A percentile compares a stretch with the other conserved stretches of the same genome.
These are phyloP conservation scores for Apostasia shenzhenica DNA, from an alignment of 106 monocot species.

Conservation along the genomic window DNA sequence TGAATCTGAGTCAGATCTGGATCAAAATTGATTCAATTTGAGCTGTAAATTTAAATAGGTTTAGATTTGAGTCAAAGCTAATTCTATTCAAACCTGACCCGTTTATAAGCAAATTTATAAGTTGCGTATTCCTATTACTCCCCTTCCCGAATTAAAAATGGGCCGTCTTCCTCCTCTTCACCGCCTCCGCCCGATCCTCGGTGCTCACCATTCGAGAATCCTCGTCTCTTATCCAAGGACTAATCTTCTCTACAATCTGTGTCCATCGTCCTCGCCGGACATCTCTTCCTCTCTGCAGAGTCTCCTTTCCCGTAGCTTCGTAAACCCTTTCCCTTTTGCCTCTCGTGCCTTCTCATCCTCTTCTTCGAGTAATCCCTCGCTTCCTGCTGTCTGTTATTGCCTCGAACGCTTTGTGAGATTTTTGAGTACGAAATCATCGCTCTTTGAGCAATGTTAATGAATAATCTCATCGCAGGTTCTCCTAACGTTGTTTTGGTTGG, in stretches of 20 bases:
- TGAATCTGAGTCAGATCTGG: too few relatives aligned
- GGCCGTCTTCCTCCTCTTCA: not conserved
- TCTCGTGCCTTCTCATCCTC: not conserved
- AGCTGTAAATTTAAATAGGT: too few relatives aligned
- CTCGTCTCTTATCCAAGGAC: not conserved
- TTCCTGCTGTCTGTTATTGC: too few relatives aligned
- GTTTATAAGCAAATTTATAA: too few relatives aligned
- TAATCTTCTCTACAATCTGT: not conserved
- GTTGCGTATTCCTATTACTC: too few relatives aligned
- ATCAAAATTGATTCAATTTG: too few relatives aligned
- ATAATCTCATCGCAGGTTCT: slow-evolving; percentile 2
- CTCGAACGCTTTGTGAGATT: not conserved
- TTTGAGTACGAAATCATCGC: not conserved
- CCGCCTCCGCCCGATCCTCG: not conserved
- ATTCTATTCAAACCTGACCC: too few relatives aligned
- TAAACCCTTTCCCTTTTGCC: not conserved
- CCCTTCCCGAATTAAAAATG: not conserved
- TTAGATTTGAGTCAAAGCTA: too few relatives aligned
- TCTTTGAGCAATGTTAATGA: not conserved
- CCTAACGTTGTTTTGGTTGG: slow-evolving; percentile 13
- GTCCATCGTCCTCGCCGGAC: not conserved
- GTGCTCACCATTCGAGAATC: not conserved
- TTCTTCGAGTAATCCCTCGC: slow-evolving; percentile 2
- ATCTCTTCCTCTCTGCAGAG: not conserved
- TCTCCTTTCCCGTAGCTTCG: not conserved